Percentiles rank a stretch among this genome's conserved stretches.
These are phyloP conservation scores for Tetrahymena thermophila DNA, from an alignment of 73 alveolate genomes.

Conservation along the genomic window DNA sequence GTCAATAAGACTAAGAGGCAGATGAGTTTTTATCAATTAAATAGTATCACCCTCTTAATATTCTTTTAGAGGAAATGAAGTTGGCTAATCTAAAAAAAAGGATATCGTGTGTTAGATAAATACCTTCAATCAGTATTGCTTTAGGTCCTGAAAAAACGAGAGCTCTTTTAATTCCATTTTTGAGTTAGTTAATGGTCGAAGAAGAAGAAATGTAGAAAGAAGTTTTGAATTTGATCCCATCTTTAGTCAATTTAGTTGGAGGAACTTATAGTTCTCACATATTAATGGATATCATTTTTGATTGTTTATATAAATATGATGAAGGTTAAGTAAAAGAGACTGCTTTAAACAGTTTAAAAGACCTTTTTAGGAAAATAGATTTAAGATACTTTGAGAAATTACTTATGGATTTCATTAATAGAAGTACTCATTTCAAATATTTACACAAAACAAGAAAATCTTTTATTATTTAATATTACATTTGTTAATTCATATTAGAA, in stretches of 20 bases:
- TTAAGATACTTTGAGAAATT: background rate
- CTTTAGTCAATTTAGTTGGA: background rate
- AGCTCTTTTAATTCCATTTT: background rate
- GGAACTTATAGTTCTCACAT: background rate
- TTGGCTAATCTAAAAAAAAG: background rate
- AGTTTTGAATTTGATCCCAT: background rate
- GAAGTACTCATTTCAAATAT: background rate
- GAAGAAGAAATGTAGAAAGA: background rate
- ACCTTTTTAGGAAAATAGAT: background rate
- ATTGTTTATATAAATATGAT: background rate
- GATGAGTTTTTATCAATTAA: background rate
- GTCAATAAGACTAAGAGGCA: background rate
- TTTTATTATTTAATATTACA: background rate
- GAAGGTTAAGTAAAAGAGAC: background rate
- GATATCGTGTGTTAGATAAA: background rate
- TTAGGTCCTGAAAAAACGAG: background rate
- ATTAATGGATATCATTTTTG: background rate
- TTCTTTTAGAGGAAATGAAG: background rate
- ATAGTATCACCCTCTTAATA: background rate
- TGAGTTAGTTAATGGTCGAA: background rate
- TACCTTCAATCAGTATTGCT: background rate
- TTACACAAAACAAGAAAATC: background rate
- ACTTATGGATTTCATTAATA: background rate
- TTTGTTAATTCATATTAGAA: background rate
- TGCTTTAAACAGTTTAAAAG: background rate